Conservation (phyloP, 805 yeast species). For the baker's yeast (Saccharomyces cerevisiae) region DNA sequence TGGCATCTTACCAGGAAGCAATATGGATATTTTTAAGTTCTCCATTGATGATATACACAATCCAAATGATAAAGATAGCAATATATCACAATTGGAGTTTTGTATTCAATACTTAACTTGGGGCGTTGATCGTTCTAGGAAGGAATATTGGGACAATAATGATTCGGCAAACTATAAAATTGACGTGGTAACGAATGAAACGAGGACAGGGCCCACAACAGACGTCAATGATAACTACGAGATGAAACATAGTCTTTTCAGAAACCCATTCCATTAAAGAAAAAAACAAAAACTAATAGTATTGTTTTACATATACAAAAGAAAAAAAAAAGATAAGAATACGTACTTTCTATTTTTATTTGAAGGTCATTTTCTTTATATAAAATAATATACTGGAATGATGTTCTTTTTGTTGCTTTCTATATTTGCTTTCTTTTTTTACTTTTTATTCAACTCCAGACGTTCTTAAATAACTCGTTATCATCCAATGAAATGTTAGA, state of each 20-base stretch:
- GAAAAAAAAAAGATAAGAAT: not conserved
- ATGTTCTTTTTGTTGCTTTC: not conserved
- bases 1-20: conserved; percentile 15
- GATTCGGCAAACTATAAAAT: conserved; percentile 21
- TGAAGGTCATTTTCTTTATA: conserved; percentile 1
- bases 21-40: conserved; percentile 25
- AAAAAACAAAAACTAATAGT: not conserved
- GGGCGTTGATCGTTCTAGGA: conserved; percentile 7
- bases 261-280: not conserved
- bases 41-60: conserved; percentile 15
- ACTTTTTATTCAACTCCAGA: conserved; percentile 42
- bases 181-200: conserved; percentile 5
- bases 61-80: conserved; percentile 4
- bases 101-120: conserved; percentile 25
- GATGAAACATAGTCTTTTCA: not conserved
- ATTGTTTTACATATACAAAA: not conserved
- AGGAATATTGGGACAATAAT: conserved; percentile 28
- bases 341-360: not conserved
- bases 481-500: conserved; percentile 40
- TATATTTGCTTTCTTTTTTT: not conserved
- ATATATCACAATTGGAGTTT: conserved; percentile 14
- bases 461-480: conserved; percentile 57
- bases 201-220: not conserved
- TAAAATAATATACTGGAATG: not conserved
- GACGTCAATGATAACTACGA: not conserved